phyloP scores from a whole-genome alignment of 345 rosid species.

The Syzygium oleosum region DNA sequence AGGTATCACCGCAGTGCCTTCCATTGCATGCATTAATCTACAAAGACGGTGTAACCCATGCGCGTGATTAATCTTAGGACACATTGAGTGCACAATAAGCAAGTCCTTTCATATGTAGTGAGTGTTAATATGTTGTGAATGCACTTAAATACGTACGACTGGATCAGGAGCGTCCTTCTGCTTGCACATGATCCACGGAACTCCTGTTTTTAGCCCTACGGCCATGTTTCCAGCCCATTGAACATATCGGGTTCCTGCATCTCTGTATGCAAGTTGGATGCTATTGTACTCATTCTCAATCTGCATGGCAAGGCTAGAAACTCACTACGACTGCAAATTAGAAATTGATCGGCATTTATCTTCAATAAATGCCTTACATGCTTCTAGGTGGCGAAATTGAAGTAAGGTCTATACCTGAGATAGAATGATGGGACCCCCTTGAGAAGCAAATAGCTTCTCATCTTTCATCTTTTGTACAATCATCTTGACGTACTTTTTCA shows the following conservation, averaged over 20 bases:
- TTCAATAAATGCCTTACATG: not conserved
- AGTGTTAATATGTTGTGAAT: not conserved
- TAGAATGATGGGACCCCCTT: slow-evolving; percentile 48
- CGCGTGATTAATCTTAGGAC: not conserved
- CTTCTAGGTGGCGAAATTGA: too few species aligned
- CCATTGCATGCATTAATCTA: slow-evolving; percentile 97
- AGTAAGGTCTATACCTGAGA: slow-evolving; percentile 23
- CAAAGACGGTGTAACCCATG: not conserved
- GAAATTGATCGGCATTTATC: not conserved
- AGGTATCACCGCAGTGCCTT: slow-evolving; percentile 95
- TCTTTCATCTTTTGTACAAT: slow-evolving; percentile 27
- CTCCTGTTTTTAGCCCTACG: slow-evolving; percentile 19
- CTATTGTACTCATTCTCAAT: slow-evolving; percentile 49
- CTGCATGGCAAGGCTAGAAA: slow-evolving; percentile 8
- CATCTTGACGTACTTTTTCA: slow-evolving; percentile 28
- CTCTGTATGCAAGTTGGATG: slow-evolving; percentile 32
- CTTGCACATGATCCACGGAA: slow-evolving; percentile 61
- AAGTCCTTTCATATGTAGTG: not conserved
- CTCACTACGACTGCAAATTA: not conserved
- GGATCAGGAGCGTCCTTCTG: slow-evolving; percentile 45
- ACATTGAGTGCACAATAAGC: not conserved
- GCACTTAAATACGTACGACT: slow-evolving; percentile 17
- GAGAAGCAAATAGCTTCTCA: slow-evolving; percentile 33
- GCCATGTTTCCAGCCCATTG: slow-evolving; percentile 55
- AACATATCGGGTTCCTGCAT: slow-evolving; percentile 29